Evolutionary conservation across 2,329 filamentous ascomycete genomes (phyloP).

Genomic region (Exophiala spinifera): DNA sequence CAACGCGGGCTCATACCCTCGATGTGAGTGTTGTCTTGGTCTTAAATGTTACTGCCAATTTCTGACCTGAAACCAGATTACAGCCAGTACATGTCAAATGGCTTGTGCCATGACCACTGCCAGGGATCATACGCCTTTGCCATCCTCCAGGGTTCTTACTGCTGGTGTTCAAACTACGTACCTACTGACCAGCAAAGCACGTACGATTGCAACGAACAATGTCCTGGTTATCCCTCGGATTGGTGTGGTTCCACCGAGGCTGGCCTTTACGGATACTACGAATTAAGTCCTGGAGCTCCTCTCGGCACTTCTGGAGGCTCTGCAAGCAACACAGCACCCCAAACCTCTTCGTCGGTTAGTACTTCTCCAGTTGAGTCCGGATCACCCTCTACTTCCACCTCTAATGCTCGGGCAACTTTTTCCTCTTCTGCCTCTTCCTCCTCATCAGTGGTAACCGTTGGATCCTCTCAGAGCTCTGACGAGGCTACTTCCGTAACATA

Average conservation of each 20-base stretch:
- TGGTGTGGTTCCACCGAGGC: conserved; percentile 42
- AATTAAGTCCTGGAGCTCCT: conserved; percentile 30
- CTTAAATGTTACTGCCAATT: conserved; percentile 3
- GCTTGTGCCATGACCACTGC: conserved; percentile 42
- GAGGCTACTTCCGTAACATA: conserved; percentile 20
- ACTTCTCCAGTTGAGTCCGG: conserved; percentile 17
- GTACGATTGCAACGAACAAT: conserved; percentile 39
- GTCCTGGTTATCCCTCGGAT: conserved; percentile 48
- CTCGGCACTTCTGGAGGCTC: conserved; percentile 25
- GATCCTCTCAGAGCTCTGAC: conserved; percentile 25
- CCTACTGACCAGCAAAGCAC: conserved; percentile 38
- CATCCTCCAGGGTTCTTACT: conserved; percentile 44
- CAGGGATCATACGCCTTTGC: conserved; percentile 43
- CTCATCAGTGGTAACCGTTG: conserved; percentile 24
- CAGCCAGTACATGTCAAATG: conserved; percentile 46
- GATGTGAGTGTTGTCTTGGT: conserved; percentile 33
- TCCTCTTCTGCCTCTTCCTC: conserved; percentile 13
- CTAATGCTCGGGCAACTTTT: conserved; percentile 9
- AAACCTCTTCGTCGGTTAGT: conserved; percentile 32
- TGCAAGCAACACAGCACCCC: conserved; percentile 23
- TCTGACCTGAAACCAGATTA: conserved; percentile 32
- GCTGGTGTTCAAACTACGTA: conserved; percentile 50
- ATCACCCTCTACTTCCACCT: conserved; percentile 13
- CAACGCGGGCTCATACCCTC: conserved; percentile 39
- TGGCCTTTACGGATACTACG: conserved; percentile 44